Percentiles rank a stretch among this genome's conserved stretches.
Conservation (phyloP, 2,329 filamentous ascomycete genomes). For the Aspergillus sp. region DNA sequence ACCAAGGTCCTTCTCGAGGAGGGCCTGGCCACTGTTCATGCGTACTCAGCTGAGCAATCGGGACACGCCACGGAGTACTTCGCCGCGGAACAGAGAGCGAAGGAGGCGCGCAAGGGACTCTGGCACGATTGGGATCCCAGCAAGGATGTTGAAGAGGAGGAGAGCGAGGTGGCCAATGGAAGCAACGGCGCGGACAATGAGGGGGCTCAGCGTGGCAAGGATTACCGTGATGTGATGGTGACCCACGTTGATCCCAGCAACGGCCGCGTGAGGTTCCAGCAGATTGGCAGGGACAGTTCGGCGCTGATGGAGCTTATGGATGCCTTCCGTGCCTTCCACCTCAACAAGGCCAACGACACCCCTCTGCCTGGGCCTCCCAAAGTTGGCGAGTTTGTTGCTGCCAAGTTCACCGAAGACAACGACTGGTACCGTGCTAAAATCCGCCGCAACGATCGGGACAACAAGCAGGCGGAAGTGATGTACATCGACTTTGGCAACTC, state of each 20-base stretch:
- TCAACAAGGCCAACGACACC: slow-evolving; percentile 76
- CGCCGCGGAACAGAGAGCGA: slow-evolving; percentile 82
- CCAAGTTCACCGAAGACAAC: slow-evolving; percentile 82
- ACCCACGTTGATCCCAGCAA: slow-evolving; percentile 78
- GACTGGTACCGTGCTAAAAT: slow-evolving; percentile 94
- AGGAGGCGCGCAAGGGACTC: slow-evolving; percentile 80
- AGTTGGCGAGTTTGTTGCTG: slow-evolving; percentile 85
- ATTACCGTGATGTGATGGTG: slow-evolving; percentile 91
- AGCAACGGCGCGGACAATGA: slow-evolving; percentile 53
- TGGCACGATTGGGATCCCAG: slow-evolving; percentile 96
- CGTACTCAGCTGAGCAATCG: slow-evolving; percentile 93
- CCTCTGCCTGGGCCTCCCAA: slow-evolving; percentile 75
- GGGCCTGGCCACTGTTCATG: slow-evolving; percentile 85
- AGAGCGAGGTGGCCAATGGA: slow-evolving; percentile 48
- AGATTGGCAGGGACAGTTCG: slow-evolving; percentile 81
- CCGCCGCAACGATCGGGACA: slow-evolving; percentile 86
- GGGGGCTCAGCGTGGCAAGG: slow-evolving; percentile 65
- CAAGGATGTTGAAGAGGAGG: slow-evolving; percentile 67
- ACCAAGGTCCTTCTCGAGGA: slow-evolving; percentile 91
- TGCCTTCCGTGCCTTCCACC: slow-evolving; percentile 86
- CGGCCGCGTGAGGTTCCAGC: slow-evolving; percentile 84
- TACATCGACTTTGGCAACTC: slow-evolving; percentile 97
- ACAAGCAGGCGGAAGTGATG: slow-evolving; percentile 82
- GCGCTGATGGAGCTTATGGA: slow-evolving; percentile 85
- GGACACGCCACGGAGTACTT: slow-evolving; percentile 85